These are phyloP conservation scores for Ogataea methanolica DNA, from an alignment of 805 yeast species.

Conservation along the genomic window DNA sequence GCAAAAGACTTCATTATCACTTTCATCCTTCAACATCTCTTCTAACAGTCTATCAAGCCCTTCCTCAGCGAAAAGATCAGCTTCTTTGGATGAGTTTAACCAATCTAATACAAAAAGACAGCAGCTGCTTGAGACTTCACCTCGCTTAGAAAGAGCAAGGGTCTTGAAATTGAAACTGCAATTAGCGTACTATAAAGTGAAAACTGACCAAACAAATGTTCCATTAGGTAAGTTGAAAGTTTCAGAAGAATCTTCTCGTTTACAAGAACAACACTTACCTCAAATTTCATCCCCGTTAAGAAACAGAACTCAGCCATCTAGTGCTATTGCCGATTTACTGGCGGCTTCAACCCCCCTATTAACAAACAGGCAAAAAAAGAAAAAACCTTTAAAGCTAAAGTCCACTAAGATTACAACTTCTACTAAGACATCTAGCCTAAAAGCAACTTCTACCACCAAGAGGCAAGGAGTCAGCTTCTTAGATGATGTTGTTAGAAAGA, in stretches of 20 bases:
- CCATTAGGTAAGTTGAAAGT: slow-evolving; percentile 30
- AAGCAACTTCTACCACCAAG: background rate
- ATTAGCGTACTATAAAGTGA: slow-evolving; percentile 48
- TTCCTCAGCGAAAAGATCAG: slow-evolving; percentile 13
- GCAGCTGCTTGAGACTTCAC: slow-evolving; percentile 12
- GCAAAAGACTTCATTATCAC: background rate
- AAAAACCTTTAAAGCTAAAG: slow-evolving; percentile 1
- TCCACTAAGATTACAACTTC: background rate
- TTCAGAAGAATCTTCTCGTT: slow-evolving; percentile 2
- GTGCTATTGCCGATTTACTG: slow-evolving; percentile 29
- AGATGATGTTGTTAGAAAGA: slow-evolving; percentile 25
- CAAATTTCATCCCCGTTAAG: slow-evolving; percentile 9
- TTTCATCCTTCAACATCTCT: too few species aligned
- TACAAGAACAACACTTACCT: slow-evolving; percentile 1
- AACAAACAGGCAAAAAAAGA: slow-evolving; percentile 4
- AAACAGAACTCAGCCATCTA: slow-evolving; percentile 20
- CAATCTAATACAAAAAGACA: background rate
- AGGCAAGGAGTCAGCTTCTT: slow-evolving; percentile 12
- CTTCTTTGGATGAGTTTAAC: slow-evolving; percentile 7
- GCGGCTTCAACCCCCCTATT: slow-evolving; percentile 31
- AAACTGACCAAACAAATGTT: slow-evolving; percentile 40
- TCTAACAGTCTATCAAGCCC: background rate
- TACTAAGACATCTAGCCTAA: background rate
- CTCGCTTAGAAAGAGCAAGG: slow-evolving; percentile 32
- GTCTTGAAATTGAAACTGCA: slow-evolving; percentile 43